These are phyloP conservation scores for Glycine latifolia DNA, from an alignment of 306 rosid species.

Conservation along the genomic window DNA sequence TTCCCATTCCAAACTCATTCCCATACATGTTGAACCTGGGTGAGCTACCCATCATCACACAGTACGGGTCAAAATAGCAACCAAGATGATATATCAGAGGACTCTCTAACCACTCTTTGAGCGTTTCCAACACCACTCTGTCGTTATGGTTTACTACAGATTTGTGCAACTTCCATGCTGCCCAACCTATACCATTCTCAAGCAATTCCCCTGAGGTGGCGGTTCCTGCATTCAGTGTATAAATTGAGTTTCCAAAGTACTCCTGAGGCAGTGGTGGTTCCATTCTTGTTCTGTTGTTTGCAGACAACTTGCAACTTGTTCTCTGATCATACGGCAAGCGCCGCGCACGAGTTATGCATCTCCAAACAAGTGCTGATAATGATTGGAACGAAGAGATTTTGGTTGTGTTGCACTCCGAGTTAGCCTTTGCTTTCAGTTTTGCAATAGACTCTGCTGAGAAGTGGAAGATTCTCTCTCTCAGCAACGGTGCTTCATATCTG, in stretches of 20 bases:
- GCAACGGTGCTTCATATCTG: slow-evolving; percentile 52
- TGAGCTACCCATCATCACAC: slow-evolving; percentile 60
- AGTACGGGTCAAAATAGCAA: slow-evolving; percentile 27
- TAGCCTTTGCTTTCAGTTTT: slow-evolving; percentile 64
- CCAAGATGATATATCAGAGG: slow-evolving; percentile 12
- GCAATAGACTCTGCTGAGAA: slow-evolving; percentile 62
- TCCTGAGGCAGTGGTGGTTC: slow-evolving; percentile 52
- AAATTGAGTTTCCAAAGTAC: slow-evolving; percentile 59
- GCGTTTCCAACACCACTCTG: background rate
- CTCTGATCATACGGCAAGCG: background rate
- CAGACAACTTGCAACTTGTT: slow-evolving; percentile 53
- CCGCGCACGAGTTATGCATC: slow-evolving; percentile 58
- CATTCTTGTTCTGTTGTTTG: slow-evolving; percentile 56
- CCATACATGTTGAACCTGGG: slow-evolving; percentile 64
- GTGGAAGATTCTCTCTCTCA: slow-evolving; percentile 68
- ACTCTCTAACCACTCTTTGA: slow-evolving; percentile 49
- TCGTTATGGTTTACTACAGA: slow-evolving; percentile 50
- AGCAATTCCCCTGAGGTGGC: slow-evolving; percentile 52
- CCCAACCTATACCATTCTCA: slow-evolving; percentile 58
- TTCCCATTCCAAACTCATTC: slow-evolving; percentile 74
- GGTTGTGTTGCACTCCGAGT: slow-evolving; percentile 42
- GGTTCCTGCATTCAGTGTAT: background rate
- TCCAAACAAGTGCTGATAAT: slow-evolving; percentile 64
- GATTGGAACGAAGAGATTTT: slow-evolving; percentile 65
- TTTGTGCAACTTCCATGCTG: slow-evolving; percentile 61